A percentile compares a stretch with the other conserved stretches of the same genome.
phyloP scores from a whole-genome alignment of 345 rosid species.

The Pistacia integerrima region DNA sequence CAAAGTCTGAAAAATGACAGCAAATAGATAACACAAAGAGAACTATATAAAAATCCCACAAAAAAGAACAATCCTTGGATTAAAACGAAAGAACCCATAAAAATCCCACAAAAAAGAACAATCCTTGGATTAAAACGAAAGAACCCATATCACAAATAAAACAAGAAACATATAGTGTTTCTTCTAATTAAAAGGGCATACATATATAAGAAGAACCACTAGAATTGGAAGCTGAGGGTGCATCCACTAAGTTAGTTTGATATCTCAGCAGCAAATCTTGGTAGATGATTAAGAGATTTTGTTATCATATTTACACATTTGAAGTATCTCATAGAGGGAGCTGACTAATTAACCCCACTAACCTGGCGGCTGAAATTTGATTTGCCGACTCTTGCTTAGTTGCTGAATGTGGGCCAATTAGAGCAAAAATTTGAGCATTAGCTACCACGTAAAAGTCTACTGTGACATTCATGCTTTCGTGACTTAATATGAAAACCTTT shows the following conservation, averaged over 20 bases:
- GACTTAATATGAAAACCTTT: not conserved
- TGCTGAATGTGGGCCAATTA: not conserved
- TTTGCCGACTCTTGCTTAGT: constrained; percentile 5
- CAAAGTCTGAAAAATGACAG: too few species aligned
- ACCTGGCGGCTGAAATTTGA: constrained; percentile 9
- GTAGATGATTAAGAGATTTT: constrained; percentile 7
- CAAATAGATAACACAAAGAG: too few species aligned
- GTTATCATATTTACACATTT: constrained; percentile 28
- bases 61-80: too few species aligned
- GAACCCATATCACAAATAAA: constrained; percentile 12
- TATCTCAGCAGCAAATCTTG: constrained; percentile 25
- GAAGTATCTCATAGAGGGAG: constrained; percentile 19
- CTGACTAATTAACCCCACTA: constrained; percentile 30
- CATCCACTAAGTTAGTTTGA: constrained; percentile 42
- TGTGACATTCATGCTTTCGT: not conserved
- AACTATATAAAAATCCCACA: too few species aligned
- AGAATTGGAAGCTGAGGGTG: constrained; percentile 45
- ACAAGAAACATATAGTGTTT: not conserved
- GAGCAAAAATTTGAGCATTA: not conserved
- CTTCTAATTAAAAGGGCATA: constrained; percentile 25
- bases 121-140: constrained; percentile 6
- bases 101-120: too few species aligned
- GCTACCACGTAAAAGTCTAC: not conserved
- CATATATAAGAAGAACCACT: constrained; percentile 17
- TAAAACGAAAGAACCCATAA: constrained; percentile 22